Conservation (phyloP, 164 flowering plant species). For the Stephania japonica region DNA sequence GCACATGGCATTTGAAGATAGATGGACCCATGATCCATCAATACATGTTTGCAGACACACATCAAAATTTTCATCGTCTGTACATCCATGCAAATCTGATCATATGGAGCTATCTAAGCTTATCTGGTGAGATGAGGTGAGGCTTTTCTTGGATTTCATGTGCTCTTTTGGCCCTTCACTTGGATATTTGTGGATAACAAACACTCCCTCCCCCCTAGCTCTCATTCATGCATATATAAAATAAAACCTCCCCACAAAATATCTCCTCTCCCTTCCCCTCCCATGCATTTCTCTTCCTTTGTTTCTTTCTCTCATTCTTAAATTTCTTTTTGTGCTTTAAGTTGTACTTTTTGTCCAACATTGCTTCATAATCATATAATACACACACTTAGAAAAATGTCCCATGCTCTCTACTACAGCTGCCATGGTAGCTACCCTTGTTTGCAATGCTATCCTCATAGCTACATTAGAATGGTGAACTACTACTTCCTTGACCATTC, state of each 20-base stretch:
- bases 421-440: conserved; percentile 31
- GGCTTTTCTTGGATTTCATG: conserved; percentile 49
- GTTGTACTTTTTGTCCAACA: conserved; percentile 31
- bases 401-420: conserved; percentile 17
- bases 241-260: conserved; percentile 14
- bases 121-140: conserved; percentile 56
- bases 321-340: not conserved
- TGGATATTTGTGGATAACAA: conserved; percentile 51
- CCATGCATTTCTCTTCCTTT: not conserved
- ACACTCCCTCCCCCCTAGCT: conserved; percentile 15
- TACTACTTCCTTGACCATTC: not conserved
- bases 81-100: not conserved
- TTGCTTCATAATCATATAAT: not conserved
- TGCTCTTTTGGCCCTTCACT: conserved; percentile 75
- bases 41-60: not conserved
- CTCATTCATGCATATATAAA: not conserved
- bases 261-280: conserved; percentile 10
- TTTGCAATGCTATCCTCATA: conserved; percentile 68
- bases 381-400: conserved; percentile 13
- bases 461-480: conserved; percentile 62
- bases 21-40: not conserved
- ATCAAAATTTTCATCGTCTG: too few relatives aligned
- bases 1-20: not conserved
- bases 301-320: not conserved
- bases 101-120: conserved; percentile 11